Evolutionary conservation across 2,329 filamentous ascomycete genomes (phyloP).

Genomic region (Drechslerella dactyloides): DNA sequence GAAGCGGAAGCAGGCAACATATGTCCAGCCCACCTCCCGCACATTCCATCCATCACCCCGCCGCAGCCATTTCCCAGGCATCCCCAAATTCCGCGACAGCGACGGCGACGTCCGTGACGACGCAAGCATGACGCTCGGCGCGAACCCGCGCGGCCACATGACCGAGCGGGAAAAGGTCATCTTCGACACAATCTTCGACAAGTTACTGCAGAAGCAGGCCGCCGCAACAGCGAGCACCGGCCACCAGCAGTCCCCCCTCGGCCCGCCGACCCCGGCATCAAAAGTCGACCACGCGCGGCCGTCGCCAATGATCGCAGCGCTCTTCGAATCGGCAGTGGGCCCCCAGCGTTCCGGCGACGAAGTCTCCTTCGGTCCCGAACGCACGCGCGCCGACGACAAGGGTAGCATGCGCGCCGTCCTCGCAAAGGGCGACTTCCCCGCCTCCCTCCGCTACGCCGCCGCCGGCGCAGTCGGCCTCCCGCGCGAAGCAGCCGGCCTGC

Average conservation of each 20-base stretch:
- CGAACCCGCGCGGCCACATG: slow-evolving; percentile 14
- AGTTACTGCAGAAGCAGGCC: slow-evolving; percentile 16
- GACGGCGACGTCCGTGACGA: slow-evolving; percentile 23
- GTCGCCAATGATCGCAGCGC: slow-evolving; percentile 45
- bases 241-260: not conserved
- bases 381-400: slow-evolving; percentile 27
- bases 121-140: not conserved
- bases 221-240: not conserved
- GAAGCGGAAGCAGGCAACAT: not conserved
- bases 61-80: not conserved
- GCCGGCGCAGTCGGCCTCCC: slow-evolving; percentile 52
- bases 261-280: not conserved
- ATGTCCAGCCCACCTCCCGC: not conserved
- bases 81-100: not conserved
- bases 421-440: slow-evolving; percentile 51
- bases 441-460: slow-evolving; percentile 51
- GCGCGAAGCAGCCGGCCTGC: slow-evolving; percentile 16
- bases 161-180: slow-evolving; percentile 42
- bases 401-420: slow-evolving; percentile 50
- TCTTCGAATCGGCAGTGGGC: slow-evolving; percentile 54
- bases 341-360: slow-evolving; percentile 51
- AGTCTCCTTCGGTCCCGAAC: slow-evolving; percentile 52
- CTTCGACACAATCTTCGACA: slow-evolving; percentile 43
- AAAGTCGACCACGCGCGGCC: slow-evolving; percentile 28
- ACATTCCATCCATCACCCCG: slow-evolving; percentile 2